Evolutionary conservation across 306 rosid species (phyloP), one percentile per base, ranked within the genome.

Genomic region (Glycine latifolia): DNA sequence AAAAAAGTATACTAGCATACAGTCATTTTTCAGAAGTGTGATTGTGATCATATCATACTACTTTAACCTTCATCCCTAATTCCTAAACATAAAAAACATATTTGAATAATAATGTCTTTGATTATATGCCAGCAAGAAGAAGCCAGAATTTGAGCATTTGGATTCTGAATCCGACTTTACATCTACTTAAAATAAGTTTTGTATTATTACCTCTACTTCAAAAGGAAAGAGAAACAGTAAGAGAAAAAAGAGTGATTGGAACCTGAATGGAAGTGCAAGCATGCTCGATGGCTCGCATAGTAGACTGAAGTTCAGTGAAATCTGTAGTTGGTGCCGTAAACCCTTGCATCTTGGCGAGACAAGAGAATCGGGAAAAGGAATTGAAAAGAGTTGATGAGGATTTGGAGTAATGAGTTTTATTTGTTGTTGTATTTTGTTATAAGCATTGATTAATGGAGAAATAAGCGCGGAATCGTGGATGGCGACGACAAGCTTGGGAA

Each of bases 181-280:
- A 50, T 58, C 35, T 6, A 59, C 56, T 8, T 0, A 15, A 55
- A 82, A 47, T 2, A 31, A n/a, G 78, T 71, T 69, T 35, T 17
- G 4, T 76, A 12, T 33, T 20, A 17, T 20, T 10, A 4, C 31
- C 59, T 71, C 9, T 31, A 71, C 20, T 48, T 20, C 0, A 10
- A 43, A 44, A 0, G 33, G 62, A 46, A 41, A 35, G 15, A 14
- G 46, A 50, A 72, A 11, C 1, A 10, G n/a, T 53, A 12, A 60
- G 60, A 60, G 53, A 6, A 72, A 17, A 67, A 39, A 50, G 52
- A 76, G 15, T 56, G 72, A 79, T 49, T 4, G 67, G 52, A 39
- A 95, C 98, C 98, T 95, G 98, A 84, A 92, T 89, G 54, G 97
- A 88, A 80, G 85, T 47, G 88, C 98, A 91, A 72, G 98, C 98